Evolutionary conservation across 2,329 filamentous ascomycete species (phyloP).

Genomic region (Exophiala alcalophila): DNA sequence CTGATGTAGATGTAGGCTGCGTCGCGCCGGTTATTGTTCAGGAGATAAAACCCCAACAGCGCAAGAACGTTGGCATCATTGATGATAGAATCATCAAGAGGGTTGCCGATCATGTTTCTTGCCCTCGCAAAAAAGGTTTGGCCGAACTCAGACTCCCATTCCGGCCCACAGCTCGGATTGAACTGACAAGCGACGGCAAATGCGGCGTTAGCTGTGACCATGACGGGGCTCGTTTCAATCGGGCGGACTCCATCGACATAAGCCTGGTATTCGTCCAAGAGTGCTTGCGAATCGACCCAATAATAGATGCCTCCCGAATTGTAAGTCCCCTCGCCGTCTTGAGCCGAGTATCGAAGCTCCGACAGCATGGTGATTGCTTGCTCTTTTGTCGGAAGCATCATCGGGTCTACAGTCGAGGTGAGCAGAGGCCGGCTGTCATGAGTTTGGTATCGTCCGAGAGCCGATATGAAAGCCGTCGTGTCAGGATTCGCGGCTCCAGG

Average conservation of each 20-base stretch:
- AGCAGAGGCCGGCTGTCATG: conserved; percentile 46
- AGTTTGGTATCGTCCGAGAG: conserved; percentile 48
- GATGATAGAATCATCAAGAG: conserved; percentile 46
- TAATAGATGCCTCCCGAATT: conserved; percentile 50
- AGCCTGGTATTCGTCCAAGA: conserved; percentile 35
- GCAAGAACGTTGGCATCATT: conserved; percentile 47
- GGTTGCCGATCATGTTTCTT: conserved; percentile 46
- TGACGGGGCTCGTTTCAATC: conserved; percentile 18
- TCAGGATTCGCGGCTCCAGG: conserved; percentile 20
- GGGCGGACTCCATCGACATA: conserved; percentile 14
- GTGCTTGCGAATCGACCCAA: conserved; percentile 45
- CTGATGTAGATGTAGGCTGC: conserved; percentile 50
- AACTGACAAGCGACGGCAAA: conserved; percentile 44
- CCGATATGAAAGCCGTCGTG: conserved; percentile 40
- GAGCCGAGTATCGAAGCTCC: conserved; percentile 46
- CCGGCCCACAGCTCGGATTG: conserved; percentile 31
- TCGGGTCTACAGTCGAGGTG: conserved; percentile 40
- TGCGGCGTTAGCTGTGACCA: conserved; percentile 48
- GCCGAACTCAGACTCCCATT: conserved; percentile 38
- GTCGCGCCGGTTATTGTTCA: conserved; percentile 51
- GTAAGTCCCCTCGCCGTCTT: conserved; percentile 45
- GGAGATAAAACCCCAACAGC: conserved; percentile 50
- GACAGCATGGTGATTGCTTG: conserved; percentile 43
- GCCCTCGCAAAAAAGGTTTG: conserved; percentile 49
- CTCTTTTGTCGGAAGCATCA: conserved; percentile 39